Base-by-base conservation (phyloP, 2,329 filamentous ascomycete species). In the Beauveria pseudobassiana region DNA sequence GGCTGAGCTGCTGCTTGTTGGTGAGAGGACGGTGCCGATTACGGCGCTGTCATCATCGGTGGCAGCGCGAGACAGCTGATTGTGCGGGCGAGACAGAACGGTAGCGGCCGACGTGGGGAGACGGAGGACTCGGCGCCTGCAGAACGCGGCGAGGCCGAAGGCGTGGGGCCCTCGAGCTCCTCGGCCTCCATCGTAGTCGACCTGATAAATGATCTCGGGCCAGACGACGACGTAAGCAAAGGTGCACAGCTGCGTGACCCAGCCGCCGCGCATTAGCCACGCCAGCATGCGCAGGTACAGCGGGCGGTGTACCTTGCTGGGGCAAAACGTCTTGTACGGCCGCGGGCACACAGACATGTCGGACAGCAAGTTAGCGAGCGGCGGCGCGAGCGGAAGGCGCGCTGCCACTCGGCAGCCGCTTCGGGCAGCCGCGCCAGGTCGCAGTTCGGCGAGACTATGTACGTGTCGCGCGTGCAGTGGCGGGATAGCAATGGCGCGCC, bases 191-290 rank as follows among this genome's bases (percentile, higher is more conserved):
- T 80, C 83, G 67, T 87, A 83, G 57, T 90, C 86, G 3, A 96
- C 91, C 65, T 90, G 87, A 69, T 89, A 87, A 67, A 95, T 87
- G 64, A 96, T 89, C 70, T 93, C 88, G 2, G 89, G 87, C 75
- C 87, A 88, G 48, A 95, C 89, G 55, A 93, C 85, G 49, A 98
- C 86, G 80, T 95, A 96, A 14, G 89, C 91, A 73, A 96, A 97
- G 0, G 91, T 95, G 65, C 92, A 90, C 6, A 99, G 82, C 72
- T 97, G 93, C 0, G 90, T 96, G 1, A 97, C 93, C 90, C 95
- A 96, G 16, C 91, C 92, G 52, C 91, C 89, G 46, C 93, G 87
- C 77, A 98, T 86, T 9, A 99, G 82, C 91, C 93, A 99, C 24
- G 91, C 92, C 28, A 99, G 79, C 74, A 98, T 96, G 40, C 90